These are phyloP conservation scores for Endocalyx cinctus DNA, from an alignment of 2,329 filamentous ascomycete genomes.

Conservation along the genomic window DNA sequence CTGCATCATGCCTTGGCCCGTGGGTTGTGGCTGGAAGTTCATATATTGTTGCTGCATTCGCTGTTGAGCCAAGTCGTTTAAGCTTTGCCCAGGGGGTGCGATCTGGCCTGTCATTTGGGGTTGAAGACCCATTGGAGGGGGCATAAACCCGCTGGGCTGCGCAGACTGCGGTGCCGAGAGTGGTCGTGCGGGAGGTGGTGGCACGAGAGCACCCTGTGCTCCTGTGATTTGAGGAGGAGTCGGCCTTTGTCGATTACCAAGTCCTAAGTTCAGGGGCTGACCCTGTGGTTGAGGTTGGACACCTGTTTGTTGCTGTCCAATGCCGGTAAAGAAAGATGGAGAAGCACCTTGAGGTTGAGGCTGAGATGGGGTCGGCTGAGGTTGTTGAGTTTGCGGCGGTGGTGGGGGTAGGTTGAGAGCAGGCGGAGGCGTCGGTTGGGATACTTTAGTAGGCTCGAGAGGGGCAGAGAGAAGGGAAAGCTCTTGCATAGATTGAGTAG, in stretches of 20 bases:
- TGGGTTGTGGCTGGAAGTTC: constrained; percentile 35
- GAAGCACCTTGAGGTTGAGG: constrained; percentile 50
- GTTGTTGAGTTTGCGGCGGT: constrained; percentile 27
- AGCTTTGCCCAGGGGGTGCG: constrained; percentile 69
- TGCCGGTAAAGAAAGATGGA: constrained; percentile 52
- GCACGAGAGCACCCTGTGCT: constrained; percentile 59
- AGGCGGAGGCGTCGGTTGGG: constrained; percentile 26
- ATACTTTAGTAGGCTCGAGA: constrained; percentile 47
- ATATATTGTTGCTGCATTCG: constrained; percentile 59
- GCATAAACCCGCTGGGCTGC: constrained; percentile 67
- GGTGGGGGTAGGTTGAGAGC: no score
- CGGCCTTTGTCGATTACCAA: constrained; percentile 60
- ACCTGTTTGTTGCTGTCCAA: constrained; percentile 44
- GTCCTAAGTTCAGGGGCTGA: constrained; percentile 40
- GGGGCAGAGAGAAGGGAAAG: constrained; percentile 50
- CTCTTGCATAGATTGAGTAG: constrained; percentile 43
- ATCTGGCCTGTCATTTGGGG: constrained; percentile 84
- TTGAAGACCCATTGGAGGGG: constrained; percentile 71
- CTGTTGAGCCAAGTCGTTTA: constrained; percentile 67
- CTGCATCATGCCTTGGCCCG: constrained; percentile 34
- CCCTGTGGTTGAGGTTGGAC: constrained; percentile 31
- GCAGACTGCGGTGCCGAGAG: constrained; percentile 83
- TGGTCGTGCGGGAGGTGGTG: constrained; percentile 73
- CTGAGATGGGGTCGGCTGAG: constrained; percentile 29
- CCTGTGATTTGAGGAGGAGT: constrained; percentile 60